phyloP scores from a whole-genome alignment of 2,329 filamentous ascomycete species.

The Pseudogymnoascus sp. region DNA sequence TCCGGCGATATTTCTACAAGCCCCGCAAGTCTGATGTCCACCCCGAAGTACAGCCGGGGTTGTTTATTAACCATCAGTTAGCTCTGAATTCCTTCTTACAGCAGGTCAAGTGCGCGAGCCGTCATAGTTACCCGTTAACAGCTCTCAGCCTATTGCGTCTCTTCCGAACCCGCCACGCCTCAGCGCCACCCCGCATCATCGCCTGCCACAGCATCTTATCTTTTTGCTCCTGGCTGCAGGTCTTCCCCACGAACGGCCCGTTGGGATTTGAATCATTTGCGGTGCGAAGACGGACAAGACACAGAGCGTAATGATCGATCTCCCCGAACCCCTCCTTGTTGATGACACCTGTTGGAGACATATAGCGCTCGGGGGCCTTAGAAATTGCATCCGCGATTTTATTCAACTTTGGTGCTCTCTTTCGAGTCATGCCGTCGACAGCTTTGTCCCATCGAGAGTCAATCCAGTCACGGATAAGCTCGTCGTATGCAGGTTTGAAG shows the following conservation, averaged over 20 bases:
- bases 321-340: background rate
- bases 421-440: background rate
- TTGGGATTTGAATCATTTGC: background rate
- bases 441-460: background rate
- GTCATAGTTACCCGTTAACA: no score
- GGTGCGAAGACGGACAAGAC: background rate
- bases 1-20: background rate
- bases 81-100: background rate
- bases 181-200: background rate
- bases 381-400: background rate
- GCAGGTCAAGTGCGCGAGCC: background rate
- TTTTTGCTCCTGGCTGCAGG: background rate
- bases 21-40: background rate
- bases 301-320: background rate
- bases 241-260: background rate
- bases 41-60: background rate
- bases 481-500: background rate
- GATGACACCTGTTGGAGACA: background rate
- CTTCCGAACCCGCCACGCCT: background rate
- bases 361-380: background rate
- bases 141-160: background rate
- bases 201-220: background rate
- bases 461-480: constrained; percentile 1
- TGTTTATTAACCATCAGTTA: background rate
- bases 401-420: background rate